Evolutionary conservation across 2,329 filamentous ascomycete genomes (phyloP).

Genomic region (Botrytis cinerea): DNA sequence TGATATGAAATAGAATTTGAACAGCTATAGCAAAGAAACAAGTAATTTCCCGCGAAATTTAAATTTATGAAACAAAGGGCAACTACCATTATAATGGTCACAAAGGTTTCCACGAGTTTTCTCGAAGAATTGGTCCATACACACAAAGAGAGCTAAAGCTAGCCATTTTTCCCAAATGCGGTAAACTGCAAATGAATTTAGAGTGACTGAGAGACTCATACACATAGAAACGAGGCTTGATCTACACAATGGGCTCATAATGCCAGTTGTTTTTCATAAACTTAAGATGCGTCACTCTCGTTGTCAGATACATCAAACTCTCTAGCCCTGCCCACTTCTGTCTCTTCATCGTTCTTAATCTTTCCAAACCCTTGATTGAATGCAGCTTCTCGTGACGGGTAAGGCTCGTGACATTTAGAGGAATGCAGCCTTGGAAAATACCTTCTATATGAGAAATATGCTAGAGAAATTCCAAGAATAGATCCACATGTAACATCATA

Average conservation of each 20-base stretch:
- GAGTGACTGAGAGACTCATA: not conserved
- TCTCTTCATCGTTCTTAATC: conserved; percentile 40
- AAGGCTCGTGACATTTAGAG: conserved; percentile 57
- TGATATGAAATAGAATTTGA: not conserved
- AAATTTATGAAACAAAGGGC: not conserved
- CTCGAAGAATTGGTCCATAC: not conserved
- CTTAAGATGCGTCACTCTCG: conserved; percentile 13
- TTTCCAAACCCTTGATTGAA: conserved; percentile 41
- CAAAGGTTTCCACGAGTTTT: conserved; percentile 13
- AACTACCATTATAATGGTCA: not conserved
- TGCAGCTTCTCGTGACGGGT: conserved; percentile 45
- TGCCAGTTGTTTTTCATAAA: not conserved
- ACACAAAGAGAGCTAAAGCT: conserved; percentile 12
- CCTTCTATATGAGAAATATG: conserved; percentile 66
- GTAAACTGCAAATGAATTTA: not conserved
- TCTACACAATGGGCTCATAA: not conserved
- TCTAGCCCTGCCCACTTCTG: conserved; percentile 27
- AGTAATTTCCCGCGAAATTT: not conserved
- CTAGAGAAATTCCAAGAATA: conserved; percentile 58
- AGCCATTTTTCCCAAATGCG: not conserved
- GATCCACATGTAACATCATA: conserved; percentile 67
- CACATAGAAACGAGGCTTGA: not conserved
- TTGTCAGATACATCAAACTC: conserved; percentile 25
- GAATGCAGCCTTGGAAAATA: conserved; percentile 62
- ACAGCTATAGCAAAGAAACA: not conserved